Conservation (phyloP, 2,329 filamentous ascomycete genomes). For the Exophiala lecanii-corni region DNA sequence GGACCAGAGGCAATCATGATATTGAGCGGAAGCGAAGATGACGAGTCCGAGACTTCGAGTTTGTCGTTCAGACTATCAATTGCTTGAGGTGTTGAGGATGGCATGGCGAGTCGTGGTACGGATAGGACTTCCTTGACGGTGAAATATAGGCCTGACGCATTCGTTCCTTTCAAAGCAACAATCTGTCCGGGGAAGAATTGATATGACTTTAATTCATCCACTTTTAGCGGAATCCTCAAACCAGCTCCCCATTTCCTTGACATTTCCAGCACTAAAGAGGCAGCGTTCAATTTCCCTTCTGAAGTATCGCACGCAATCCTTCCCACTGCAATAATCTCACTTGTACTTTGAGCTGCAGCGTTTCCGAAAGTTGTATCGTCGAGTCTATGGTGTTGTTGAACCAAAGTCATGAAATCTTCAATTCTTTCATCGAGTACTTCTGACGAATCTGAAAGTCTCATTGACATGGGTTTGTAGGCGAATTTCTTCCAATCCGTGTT, state of each 20-base stretch:
- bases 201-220: constrained; percentile 64
- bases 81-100: constrained; percentile 63
- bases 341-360: constrained; percentile 76
- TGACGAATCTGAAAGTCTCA: constrained; percentile 89
- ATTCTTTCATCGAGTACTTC: constrained; percentile 94
- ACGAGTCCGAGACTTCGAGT: constrained; percentile 57
- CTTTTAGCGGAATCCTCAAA: constrained; percentile 71
- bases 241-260: constrained; percentile 80
- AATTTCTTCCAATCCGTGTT: constrained; percentile 89
- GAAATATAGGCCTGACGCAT: constrained; percentile 80
- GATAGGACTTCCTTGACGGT: constrained; percentile 71
- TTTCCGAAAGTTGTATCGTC: constrained; percentile 82
- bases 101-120: constrained; percentile 67
- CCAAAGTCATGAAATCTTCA: constrained; percentile 74
- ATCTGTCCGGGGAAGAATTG: constrained; percentile 95
- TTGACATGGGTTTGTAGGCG: constrained; percentile 84
- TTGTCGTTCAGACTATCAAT: constrained; percentile 66
- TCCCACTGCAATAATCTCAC: constrained; percentile 83
- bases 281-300: constrained; percentile 81
- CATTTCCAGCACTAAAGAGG: constrained; percentile 82
- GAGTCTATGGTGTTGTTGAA: constrained; percentile 69
- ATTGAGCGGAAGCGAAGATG: constrained; percentile 62
- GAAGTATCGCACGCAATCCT: constrained; percentile 81
- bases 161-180: constrained; percentile 79
- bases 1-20: constrained; percentile 78